Conservation (phyloP, 2,329 filamentous ascomycete species). For the Mycogone perniciosa region DNA sequence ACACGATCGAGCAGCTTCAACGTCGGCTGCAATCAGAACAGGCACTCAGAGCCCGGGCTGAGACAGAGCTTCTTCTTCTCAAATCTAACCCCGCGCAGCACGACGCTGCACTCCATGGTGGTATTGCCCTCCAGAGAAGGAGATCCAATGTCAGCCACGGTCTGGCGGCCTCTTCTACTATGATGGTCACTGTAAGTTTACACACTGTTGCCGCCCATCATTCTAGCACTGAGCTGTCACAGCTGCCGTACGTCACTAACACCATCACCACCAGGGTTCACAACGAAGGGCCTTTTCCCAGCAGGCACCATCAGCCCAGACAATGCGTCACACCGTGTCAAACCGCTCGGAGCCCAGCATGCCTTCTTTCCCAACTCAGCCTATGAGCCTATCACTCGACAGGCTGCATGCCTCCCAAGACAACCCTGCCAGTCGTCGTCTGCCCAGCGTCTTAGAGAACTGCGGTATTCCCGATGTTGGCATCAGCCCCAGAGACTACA, state of each 20-base stretch:
- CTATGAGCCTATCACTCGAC: not conserved
- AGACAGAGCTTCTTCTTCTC: too few relatives aligned
- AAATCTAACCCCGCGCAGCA: too few relatives aligned
- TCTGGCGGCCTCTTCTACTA: not conserved
- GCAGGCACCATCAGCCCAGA: slow-evolving; percentile 25
- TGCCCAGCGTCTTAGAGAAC: slow-evolving; percentile 34
- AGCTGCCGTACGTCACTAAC: not conserved
- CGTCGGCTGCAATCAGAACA: too few relatives aligned
- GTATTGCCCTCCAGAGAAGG: too few relatives aligned
- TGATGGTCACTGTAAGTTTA: not conserved
- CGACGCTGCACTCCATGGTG: too few relatives aligned
- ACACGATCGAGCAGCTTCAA: too few relatives aligned
- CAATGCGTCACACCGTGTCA: slow-evolving; percentile 41
- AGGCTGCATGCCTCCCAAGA: slow-evolving; percentile 11
- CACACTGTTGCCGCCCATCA: not conserved
- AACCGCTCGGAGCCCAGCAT: slow-evolving; percentile 31
- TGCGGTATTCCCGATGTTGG: slow-evolving; percentile 26
- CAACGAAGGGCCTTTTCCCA: slow-evolving; percentile 17
- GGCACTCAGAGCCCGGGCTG: too few relatives aligned
- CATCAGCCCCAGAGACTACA: slow-evolving; percentile 33
- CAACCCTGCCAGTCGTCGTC: slow-evolving; percentile 24
- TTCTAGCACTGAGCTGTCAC: not conserved
- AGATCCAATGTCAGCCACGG: too few relatives aligned
- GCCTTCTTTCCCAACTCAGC: slow-evolving; percentile 12
- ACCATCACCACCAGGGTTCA: not conserved